phyloP scores from a whole-genome alignment of 1,284 basidiomycete genomes.

The Vanrija sp. region DNA sequence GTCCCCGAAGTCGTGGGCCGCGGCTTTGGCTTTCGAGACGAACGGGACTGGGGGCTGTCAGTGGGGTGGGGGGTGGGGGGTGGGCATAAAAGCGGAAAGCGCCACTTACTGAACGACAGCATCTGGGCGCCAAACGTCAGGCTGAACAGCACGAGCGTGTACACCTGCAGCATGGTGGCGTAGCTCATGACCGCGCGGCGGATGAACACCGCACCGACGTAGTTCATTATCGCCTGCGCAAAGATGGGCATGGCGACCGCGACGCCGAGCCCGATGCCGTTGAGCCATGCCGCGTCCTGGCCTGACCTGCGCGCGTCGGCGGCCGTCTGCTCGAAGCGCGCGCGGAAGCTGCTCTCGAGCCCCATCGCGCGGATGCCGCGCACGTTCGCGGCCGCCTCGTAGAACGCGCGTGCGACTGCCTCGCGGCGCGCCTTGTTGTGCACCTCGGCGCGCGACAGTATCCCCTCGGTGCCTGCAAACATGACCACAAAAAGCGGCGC shows the following conservation, averaged over 20 bases:
- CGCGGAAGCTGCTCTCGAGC: conserved; percentile 70
- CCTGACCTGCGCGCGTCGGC: conserved; percentile 65
- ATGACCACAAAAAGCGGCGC: conserved; percentile 75
- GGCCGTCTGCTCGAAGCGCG: conserved; percentile 60
- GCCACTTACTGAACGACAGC: conserved; percentile 74
- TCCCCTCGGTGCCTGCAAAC: conserved; percentile 66
- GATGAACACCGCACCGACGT: conserved; percentile 79
- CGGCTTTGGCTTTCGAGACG: conserved; percentile 73
- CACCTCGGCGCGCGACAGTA: conserved; percentile 61
- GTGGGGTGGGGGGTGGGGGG: no score
- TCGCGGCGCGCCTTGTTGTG: conserved; percentile 80
- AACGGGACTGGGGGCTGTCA: conserved; percentile 58
- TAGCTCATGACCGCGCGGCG: conserved; percentile 77
- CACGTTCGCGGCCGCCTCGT: conserved; percentile 82
- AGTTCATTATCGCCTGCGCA: conserved; percentile 81
- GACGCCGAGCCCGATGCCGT: conserved; percentile 77
- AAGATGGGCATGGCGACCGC: conserved; percentile 79
- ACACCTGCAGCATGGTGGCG: conserved; percentile 78
- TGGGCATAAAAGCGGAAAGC: no score
- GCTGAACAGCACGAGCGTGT: conserved; percentile 88
- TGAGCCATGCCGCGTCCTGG: conserved; percentile 70
- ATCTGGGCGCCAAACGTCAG: conserved; percentile 86
- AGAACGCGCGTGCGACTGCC: conserved; percentile 78
- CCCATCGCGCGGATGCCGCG: conserved; percentile 85
- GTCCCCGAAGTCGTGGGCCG: conserved; percentile 70